phyloP scores from a whole-genome alignment of 805 yeast genomes.

The Wickerhamomyces queroliae region DNA sequence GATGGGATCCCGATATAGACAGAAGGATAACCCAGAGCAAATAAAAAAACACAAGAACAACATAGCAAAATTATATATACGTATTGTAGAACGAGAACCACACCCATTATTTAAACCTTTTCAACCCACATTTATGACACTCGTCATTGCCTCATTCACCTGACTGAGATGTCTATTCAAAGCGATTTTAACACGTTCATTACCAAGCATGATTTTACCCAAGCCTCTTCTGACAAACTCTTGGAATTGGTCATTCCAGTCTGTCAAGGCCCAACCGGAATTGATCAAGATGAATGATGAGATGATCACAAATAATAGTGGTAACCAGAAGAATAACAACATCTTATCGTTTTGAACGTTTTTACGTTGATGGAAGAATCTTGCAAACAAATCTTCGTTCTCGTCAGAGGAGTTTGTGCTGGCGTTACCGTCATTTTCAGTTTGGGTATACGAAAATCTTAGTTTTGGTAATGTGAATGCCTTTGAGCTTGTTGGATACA shows the following conservation, averaged over 20 bases:
- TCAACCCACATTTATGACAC: slow-evolving; percentile 23
- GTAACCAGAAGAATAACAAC: slow-evolving; percentile 89
- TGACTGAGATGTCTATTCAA: slow-evolving; percentile 31
- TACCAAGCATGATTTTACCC: slow-evolving; percentile 47
- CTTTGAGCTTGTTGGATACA: slow-evolving; percentile 44
- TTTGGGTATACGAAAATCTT: slow-evolving; percentile 5
- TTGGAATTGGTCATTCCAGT: slow-evolving; percentile 28
- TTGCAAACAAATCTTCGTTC: slow-evolving; percentile 29
- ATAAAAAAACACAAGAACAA: too few relatives aligned
- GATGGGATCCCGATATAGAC: too few relatives aligned
- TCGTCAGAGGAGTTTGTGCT: slow-evolving; percentile 7
- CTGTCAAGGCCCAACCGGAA: slow-evolving; percentile 30
- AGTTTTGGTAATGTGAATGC: slow-evolving; percentile 13
- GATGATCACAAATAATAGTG: slow-evolving; percentile 55
- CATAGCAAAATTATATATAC: not conserved
- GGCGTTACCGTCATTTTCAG: not conserved
- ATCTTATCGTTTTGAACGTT: slow-evolving; percentile 66
- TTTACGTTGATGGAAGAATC: slow-evolving; percentile 36
- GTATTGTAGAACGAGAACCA: not conserved
- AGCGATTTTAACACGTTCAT: slow-evolving; percentile 41
- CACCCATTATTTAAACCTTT: slow-evolving; percentile 3
- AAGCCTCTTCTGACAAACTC: slow-evolving; percentile 36
- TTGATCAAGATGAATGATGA: slow-evolving; percentile 36
- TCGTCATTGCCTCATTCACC: slow-evolving; percentile 35
- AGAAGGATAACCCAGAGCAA: too few relatives aligned